Conservation (phyloP, 1,139 yeast genomes). For the Trichomonascaceae sp. region DNA sequence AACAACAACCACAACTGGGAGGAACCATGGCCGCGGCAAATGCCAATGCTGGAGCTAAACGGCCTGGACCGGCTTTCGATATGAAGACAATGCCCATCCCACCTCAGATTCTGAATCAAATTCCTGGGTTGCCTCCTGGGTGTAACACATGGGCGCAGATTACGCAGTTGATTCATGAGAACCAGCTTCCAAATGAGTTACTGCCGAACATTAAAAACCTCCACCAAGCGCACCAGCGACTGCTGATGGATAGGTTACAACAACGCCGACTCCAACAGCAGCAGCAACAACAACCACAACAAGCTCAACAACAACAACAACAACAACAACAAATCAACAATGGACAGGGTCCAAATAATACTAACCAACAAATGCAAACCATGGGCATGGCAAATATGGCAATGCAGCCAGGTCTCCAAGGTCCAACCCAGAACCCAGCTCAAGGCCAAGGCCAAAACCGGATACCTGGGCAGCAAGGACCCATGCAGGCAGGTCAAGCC, state of each 20-base stretch:
- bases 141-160: conserved; percentile 77
- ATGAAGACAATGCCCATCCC: conserved; percentile 60
- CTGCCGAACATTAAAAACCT: conserved; percentile 47
- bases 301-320: conserved; percentile 2
- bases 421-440: conserved; percentile 4
- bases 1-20: conserved; percentile 7
- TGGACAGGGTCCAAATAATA: conserved; percentile 5
- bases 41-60: conserved; percentile 1
- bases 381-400: conserved; percentile 1
- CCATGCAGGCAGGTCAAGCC: background rate
- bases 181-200: conserved; percentile 41
- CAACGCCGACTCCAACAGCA: conserved; percentile 13
- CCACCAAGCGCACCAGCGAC: conserved; percentile 43
- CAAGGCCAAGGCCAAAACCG: conserved; percentile 7
- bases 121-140: conserved; percentile 75
- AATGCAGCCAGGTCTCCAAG: conserved; percentile 2
- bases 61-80: conserved; percentile 15
- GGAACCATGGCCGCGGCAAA: conserved; percentile 3
- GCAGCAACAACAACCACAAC: conserved; percentile 6
- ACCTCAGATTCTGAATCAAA: conserved; percentile 48
- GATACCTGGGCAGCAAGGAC: conserved; percentile 10
- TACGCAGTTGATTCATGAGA: conserved; percentile 52
- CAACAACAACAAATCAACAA: conserved; percentile 3
- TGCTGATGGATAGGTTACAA: conserved; percentile 25
- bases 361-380: background rate